Evolutionary conservation across 305 asterid genomes (phyloP), one percentile per base, ranked within the genome.

Genomic region (Lippia alba): DNA sequence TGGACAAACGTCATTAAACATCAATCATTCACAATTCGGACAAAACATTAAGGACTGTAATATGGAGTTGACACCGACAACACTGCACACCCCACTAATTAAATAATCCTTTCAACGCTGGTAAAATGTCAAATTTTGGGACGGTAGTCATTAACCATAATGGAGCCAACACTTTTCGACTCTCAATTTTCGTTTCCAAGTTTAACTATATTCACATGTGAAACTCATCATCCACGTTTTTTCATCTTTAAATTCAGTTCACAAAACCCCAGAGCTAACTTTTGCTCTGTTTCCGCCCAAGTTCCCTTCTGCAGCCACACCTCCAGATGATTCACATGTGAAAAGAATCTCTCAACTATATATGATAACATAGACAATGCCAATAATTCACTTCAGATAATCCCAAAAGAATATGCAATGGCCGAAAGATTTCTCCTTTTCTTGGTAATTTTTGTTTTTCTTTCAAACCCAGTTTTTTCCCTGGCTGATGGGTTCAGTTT

Each of bases 401-500:
- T 14, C 72, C 24, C 41, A 10, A 10, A 24, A 67, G 15, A 19
- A 39, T 56, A 69, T 76, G 76, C 64, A 49, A 81, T 88, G 96
- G 86, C 80, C 54, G 69, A 46, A 74, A 56, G 5, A 50, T 32
- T 60, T 30, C 17, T 58, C 1, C 45, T 67, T 49, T 58, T 78
- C 78, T 74, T 72, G 76, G 30, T 69, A 4, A 70, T 74, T 44
- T 39, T 51, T 59, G 41, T 78, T 56, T 72, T 67, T 46, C 55
- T 67, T 51, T 77, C 81, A 39, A 85, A 69, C 56, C 70, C 39
- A 49, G 82, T 49, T 33, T 64, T 70, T 77, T 71, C 76, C 48
- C 68, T 60, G 51, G 72, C 80, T 59, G 79, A 69, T 46, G 85
- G 79, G 49, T 86, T 90, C 78, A 46, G 71, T 16, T 88, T 83